A percentile compares a stretch with the other conserved stretches of the same genome.
These are phyloP conservation scores for Datisca glomerata DNA, from an alignment of 306 rosid genomes.

Conservation along the genomic window DNA sequence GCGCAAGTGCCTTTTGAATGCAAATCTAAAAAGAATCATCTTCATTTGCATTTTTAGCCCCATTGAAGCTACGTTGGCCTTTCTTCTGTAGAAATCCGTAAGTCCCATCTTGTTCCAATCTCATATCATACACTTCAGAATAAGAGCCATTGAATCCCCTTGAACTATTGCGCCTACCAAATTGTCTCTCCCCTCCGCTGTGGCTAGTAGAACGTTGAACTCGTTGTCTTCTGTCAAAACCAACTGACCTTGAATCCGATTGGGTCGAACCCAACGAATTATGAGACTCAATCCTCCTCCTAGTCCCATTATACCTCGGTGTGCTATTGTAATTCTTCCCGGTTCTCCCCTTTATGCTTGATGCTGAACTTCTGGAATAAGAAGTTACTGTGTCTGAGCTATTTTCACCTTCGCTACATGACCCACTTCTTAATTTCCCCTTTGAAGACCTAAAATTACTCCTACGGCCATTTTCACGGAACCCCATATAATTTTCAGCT, in stretches of 20 bases:
- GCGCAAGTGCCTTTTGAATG: too few relatives aligned
- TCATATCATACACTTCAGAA: slow-evolving; percentile 64
- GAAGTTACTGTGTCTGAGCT: slow-evolving; percentile 12
- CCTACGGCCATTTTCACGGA: slow-evolving; percentile 9
- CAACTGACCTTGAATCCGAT: slow-evolving; percentile 21
- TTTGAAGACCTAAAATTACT: slow-evolving; percentile 8
- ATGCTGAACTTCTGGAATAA: slow-evolving; percentile 12
- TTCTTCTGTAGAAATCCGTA: slow-evolving; percentile 27
- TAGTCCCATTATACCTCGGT: slow-evolving; percentile 20
- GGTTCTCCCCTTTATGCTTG: slow-evolving; percentile 6
- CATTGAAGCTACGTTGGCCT: slow-evolving; percentile 5
- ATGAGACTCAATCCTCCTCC: slow-evolving; percentile 21
- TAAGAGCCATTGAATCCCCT: slow-evolving; percentile 14
- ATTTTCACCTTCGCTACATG: slow-evolving; percentile 12
- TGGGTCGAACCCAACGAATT: slow-evolving; percentile 22
- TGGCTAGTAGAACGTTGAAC: slow-evolving; percentile 10
- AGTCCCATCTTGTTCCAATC: slow-evolving; percentile 59
- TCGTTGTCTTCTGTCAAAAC: slow-evolving; percentile 30
- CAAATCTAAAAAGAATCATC: too few relatives aligned
- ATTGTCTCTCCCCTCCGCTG: slow-evolving; percentile 12
- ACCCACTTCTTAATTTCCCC: slow-evolving; percentile 11
- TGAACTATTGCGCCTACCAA: slow-evolving; percentile 18
- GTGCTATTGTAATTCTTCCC: slow-evolving; percentile 18
- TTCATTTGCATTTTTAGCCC: neutral
- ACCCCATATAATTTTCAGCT: slow-evolving; percentile 4